Conservation (phyloP, 306 rosid species). For the Trifolium pratense region DNA sequence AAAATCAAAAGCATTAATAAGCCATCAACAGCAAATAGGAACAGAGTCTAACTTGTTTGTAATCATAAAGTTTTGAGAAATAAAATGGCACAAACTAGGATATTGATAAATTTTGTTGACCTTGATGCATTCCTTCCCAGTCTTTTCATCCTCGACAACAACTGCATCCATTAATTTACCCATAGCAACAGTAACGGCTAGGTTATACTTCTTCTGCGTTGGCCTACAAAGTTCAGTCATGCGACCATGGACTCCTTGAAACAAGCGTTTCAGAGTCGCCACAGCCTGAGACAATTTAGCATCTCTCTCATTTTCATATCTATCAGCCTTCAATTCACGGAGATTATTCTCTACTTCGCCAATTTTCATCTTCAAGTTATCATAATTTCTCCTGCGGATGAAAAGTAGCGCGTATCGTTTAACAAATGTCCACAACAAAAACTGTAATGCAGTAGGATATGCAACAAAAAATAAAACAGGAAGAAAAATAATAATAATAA, state of each 20-base stretch:
- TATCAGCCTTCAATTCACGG: slow-evolving; percentile 93
- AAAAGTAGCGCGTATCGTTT: slow-evolving; percentile 33
- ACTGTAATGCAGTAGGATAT: background rate
- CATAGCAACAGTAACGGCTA: slow-evolving; percentile 98
- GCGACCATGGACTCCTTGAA: slow-evolving; percentile 98
- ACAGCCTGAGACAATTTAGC: slow-evolving; percentile 94
- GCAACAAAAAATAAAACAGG: slow-evolving; percentile 1
- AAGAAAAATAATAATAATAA: background rate
- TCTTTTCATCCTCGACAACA: slow-evolving; percentile 92
- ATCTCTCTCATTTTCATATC: slow-evolving; percentile 96
- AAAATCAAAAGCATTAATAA: slow-evolving; percentile 30
- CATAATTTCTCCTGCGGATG: slow-evolving; percentile 73
- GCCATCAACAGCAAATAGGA: slow-evolving; percentile 34
- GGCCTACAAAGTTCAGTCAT: slow-evolving; percentile 98
- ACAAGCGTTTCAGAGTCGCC: slow-evolving; percentile 93
- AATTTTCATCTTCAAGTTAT: slow-evolving; percentile 68
- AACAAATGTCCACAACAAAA: slow-evolving; percentile 14
- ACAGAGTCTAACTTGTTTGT: background rate
- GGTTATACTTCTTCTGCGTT: slow-evolving; percentile 92
- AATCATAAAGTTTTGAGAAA: slow-evolving; percentile 27
- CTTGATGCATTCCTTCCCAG: slow-evolving; percentile 99
- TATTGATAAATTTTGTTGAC: slow-evolving; percentile 48
- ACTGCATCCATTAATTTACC: slow-evolving; percentile 99
- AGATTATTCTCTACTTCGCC: slow-evolving; percentile 86
- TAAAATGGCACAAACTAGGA: slow-evolving; percentile 20